phyloP scores from a whole-genome alignment of 2,329 filamentous ascomycete genomes.

The Ceratocystis huliohia region DNA sequence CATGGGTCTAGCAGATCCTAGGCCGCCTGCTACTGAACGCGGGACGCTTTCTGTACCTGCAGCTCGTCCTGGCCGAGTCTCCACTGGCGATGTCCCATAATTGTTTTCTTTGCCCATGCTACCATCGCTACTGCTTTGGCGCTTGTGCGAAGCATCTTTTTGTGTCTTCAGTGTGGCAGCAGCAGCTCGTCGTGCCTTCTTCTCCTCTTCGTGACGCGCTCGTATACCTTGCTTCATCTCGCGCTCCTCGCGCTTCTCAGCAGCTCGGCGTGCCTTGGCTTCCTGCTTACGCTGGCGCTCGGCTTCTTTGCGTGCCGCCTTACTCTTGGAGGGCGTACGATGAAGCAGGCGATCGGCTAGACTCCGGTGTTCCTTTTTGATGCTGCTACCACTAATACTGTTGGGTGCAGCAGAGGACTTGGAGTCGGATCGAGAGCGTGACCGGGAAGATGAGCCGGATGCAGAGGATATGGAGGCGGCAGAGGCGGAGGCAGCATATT shows the following conservation, averaged over 20 bases:
- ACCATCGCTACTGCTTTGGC: constrained; percentile 34
- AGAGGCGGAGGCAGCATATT: neutral
- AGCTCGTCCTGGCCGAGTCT: neutral
- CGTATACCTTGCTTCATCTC: constrained; percentile 40
- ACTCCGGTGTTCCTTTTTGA: constrained; percentile 10
- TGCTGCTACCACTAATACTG: neutral
- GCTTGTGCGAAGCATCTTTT: constrained; percentile 51
- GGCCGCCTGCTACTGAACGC: neutral
- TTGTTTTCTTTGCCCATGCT: neutral
- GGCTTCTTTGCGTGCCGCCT: constrained; percentile 10
- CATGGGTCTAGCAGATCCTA: neutral
- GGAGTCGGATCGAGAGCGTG: neutral
- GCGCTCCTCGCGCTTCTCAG: constrained; percentile 34
- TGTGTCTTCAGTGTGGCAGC: constrained; percentile 25
- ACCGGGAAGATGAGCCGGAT: neutral
- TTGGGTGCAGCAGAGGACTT: neutral
- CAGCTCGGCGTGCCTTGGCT: constrained; percentile 40
- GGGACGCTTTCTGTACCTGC: neutral
- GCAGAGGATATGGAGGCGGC: neutral
- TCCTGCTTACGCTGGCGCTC: constrained; percentile 26
- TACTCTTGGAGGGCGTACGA: constrained; percentile 2
- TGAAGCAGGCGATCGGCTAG: constrained; percentile 14
- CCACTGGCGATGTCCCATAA: constrained; percentile 2
- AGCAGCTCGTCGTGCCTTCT: constrained; percentile 47
- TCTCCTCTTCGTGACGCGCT: constrained; percentile 37